phyloP scores from a whole-genome alignment of 305 asterid species.

The Fraxinus paxiana region DNA sequence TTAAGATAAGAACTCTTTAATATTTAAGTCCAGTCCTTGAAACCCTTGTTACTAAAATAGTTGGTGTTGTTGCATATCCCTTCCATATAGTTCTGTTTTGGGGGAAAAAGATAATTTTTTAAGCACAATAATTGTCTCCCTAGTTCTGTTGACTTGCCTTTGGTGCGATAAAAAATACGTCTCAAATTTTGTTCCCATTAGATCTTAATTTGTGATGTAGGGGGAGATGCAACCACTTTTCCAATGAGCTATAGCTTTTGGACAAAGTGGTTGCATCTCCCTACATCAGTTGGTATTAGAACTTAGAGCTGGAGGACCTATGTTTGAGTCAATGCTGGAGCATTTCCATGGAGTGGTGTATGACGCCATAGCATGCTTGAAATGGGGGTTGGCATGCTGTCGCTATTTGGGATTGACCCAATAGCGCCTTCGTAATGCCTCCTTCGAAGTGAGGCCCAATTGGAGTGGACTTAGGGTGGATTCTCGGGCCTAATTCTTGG shows the following conservation, averaged over 20 bases:
- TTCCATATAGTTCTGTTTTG: not conserved
- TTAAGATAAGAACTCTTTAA: not conserved
- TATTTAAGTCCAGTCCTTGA: not conserved
- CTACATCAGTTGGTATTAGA: not conserved
- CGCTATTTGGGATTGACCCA: not conserved
- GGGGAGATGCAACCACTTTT: not conserved
- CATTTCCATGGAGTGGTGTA: not conserved
- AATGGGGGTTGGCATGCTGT: not conserved
- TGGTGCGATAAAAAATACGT: not conserved
- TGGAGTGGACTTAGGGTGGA: not conserved
- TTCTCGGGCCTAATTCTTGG: not conserved
- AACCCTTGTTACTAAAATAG: not conserved
- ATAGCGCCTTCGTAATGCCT: not conserved
- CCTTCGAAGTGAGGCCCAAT: not conserved
- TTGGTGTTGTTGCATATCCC: not conserved
- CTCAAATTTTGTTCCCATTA: not conserved
- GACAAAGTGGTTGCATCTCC: not conserved
- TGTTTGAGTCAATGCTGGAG: not conserved
- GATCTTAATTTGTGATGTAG: not conserved
- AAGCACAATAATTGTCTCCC: not conserved
- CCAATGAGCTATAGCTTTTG: not conserved
- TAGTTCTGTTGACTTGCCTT: not conserved
- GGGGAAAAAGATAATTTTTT: not conserved
- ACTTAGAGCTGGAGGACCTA: not conserved
- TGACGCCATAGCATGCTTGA: not conserved